Base-by-base conservation (phyloP, 129 eudicot genomes). In the Ambrosia artemisiifolia region DNA sequence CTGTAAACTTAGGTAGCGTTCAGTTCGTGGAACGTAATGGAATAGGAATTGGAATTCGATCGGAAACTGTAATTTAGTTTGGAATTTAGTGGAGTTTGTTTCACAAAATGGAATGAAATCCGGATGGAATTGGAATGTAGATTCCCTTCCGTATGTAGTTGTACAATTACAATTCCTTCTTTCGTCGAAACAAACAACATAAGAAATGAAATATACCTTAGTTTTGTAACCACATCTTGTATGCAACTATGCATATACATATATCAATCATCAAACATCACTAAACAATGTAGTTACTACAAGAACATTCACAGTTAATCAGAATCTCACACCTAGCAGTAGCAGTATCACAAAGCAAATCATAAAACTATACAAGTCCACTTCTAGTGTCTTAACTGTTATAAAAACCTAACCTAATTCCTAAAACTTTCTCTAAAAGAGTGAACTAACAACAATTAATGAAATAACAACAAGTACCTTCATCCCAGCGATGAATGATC, bases 401-500 rank as follows among this genome's bases (percentile, higher is more conserved):
- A 3, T 11, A 72, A 11, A 60, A 32, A n/a, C 59, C 33, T 71
- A 59, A 30, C 33, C 5, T 72, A 59, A 16, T 30, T 59, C 14
- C 46, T 67, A 42, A 40, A 40, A 32, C 46, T 68, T 14, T 30
- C 60, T 8, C 73, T 24, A 24, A 24, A 24, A 24, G 28, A 24
- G 28, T 24, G 28, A 24, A 24, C 28, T 24, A 24, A 62, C 17
- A 61, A 36, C 71, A 51, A 46, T 62, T 24, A 20, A 43, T 54
- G 38, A 78, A 72, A 5, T 42, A 73, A 13, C 53, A 44, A 55
- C 59, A 44, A 48, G 61, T 83, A 92, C 98, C 98, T 93, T 85
- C 87, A 9, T 89, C 96, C 98, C 98, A 93, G 33, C 78, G 68
- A 78, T 82, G 78, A 43, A 93, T 89, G 61, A 93, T 85, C 76